phyloP scores from a whole-genome alignment of 2,329 filamentous ascomycete genomes.

The Xylariaceae sp. region DNA sequence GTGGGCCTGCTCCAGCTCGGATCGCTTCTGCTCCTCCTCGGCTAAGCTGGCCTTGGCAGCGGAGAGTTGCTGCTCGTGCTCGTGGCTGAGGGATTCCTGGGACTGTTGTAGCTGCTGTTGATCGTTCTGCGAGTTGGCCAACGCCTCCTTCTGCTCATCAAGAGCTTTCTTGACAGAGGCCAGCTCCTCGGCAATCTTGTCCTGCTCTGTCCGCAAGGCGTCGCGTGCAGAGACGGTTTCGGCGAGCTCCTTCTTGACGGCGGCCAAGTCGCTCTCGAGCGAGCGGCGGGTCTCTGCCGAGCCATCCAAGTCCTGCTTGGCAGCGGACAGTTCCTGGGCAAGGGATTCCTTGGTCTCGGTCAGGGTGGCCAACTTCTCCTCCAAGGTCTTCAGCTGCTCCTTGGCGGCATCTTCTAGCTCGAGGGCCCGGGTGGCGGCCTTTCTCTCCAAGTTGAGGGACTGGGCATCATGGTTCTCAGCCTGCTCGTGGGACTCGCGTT shows the following conservation, averaged over 20 bases:
- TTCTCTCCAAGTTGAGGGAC: conserved; percentile 28
- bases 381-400: conserved; percentile 21
- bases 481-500: conserved; percentile 32
- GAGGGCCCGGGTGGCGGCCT: conserved; percentile 27
- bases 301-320: conserved; percentile 33
- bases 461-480: conserved; percentile 34
- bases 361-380: conserved; percentile 24
- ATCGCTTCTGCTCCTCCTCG: conserved; percentile 29
- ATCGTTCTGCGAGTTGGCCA: conserved; percentile 20
- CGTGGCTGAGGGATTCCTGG: conserved; percentile 15
- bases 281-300: conserved; percentile 33
- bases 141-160: conserved; percentile 22
- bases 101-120: conserved; percentile 15
- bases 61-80: conserved; percentile 20
- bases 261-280: conserved; percentile 31
- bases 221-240: conserved; percentile 33
- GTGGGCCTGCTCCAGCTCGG: conserved; percentile 25
- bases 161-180: conserved; percentile 21
- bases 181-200: conserved; percentile 26
- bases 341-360: conserved; percentile 24
- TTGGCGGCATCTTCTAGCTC: conserved; percentile 24
- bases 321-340: conserved; percentile 30
- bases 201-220: conserved; percentile 27
- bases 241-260: conserved; percentile 33
- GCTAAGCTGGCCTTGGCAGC: conserved; percentile 24